phyloP scores from a whole-genome alignment of 208 protist species.

The Endotrypanum monterogeii region DNA sequence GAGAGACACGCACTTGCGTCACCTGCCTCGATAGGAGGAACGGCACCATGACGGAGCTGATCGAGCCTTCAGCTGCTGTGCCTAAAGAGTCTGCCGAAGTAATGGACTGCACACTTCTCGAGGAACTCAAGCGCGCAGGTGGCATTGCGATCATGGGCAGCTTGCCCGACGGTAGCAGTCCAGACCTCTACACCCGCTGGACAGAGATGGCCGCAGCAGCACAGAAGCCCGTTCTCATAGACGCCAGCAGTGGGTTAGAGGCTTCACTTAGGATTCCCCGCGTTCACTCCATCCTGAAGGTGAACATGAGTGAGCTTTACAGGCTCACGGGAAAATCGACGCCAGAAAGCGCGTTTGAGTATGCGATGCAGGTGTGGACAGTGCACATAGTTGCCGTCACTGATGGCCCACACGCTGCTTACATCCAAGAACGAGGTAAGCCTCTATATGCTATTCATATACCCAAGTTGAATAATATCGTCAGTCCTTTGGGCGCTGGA shows the following conservation, averaged over 20 bases:
- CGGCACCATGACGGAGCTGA: conserved; percentile 46
- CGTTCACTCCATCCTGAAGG: conserved; percentile 33
- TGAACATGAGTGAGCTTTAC: conserved; percentile 35
- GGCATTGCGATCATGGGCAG: conserved; percentile 44
- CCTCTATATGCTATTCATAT: conserved; percentile 16
- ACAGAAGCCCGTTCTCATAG: conserved; percentile 35
- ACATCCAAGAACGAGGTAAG: conserved; percentile 26
- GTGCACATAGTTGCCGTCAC: conserved; percentile 37
- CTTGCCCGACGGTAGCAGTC: conserved; percentile 26
- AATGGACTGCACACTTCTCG: conserved; percentile 19
- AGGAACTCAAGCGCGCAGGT: conserved; percentile 14
- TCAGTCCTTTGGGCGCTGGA: conserved; percentile 41
- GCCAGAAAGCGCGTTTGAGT: conserved; percentile 28
- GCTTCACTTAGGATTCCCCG: conserved; percentile 26
- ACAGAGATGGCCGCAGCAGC: conserved; percentile 24
- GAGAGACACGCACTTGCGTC: conserved; percentile 39
- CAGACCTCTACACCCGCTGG: conserved; percentile 40
- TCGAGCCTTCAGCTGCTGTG: conserved; percentile 34
- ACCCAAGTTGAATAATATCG: conserved; percentile 25
- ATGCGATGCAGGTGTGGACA: conserved; percentile 34
- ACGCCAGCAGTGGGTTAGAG: conserved; percentile 42
- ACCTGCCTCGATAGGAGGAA: conserved; percentile 32
- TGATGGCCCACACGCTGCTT: conserved; percentile 26
- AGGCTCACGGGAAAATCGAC: conserved; percentile 25
- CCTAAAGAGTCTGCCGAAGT: conserved; percentile 24